Evolutionary conservation across 306 rosid species (phyloP).

Genomic region (Sesbania bispinosa): DNA sequence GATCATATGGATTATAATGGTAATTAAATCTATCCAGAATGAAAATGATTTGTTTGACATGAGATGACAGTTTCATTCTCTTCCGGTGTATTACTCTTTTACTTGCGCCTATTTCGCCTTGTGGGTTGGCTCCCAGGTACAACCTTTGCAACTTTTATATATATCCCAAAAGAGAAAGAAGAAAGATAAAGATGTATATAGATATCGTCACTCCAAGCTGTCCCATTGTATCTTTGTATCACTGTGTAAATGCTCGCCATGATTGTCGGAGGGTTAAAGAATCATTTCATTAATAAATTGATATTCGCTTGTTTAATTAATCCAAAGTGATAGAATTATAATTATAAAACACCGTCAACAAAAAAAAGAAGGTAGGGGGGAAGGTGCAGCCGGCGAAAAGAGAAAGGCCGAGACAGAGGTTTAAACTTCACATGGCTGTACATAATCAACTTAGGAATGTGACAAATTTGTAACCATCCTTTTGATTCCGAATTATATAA

Average conservation of each 20-base stretch:
- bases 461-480: conserved; percentile 4
- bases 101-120: too few species aligned
- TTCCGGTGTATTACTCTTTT: too few species aligned
- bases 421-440: conserved; percentile 27
- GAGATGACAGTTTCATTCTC: too few species aligned
- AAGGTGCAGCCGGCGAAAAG: conserved; percentile 33
- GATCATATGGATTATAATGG: too few species aligned
- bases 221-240: conserved; percentile 35
- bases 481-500: neutral
- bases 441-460: conserved; percentile 9
- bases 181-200: conserved; percentile 18
- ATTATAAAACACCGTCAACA: conserved; percentile 2
- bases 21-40: too few species aligned
- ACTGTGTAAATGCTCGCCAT: conserved; percentile 54
- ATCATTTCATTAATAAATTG: conserved; percentile 25
- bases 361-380: conserved; percentile 31
- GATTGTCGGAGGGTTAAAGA: conserved; percentile 48
- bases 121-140: neutral
- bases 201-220: conserved; percentile 56
- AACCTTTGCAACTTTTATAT: neutral
- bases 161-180: conserved; percentile 28
- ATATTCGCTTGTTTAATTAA: conserved; percentile 19
- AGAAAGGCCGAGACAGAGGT: conserved; percentile 6
- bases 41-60: too few species aligned
- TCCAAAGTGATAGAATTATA: conserved; percentile 16